Conservation (phyloP, 768 basidiomycete species). For the Trametes maxima region DNA sequence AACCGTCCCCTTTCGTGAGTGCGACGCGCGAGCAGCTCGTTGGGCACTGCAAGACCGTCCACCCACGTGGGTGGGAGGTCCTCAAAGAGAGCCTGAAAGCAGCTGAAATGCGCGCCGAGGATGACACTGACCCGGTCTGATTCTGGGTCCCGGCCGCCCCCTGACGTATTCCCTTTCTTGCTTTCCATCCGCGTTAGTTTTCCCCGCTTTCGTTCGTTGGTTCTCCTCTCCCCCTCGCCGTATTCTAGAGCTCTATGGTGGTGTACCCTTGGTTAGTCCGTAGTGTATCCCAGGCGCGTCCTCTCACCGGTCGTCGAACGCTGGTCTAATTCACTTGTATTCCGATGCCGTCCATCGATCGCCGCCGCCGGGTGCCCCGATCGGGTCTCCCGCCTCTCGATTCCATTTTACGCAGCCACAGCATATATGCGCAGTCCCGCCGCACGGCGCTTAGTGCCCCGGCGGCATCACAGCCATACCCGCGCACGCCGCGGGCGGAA, state of each 20-base stretch:
- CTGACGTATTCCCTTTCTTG: background rate
- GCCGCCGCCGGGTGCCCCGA: no score
- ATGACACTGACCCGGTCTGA: background rate
- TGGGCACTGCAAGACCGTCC: constrained; percentile 50
- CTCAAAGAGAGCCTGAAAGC: constrained; percentile 11
- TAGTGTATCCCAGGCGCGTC: background rate
- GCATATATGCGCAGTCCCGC: no score
- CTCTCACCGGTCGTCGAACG: background rate
- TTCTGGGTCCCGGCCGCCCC: background rate
- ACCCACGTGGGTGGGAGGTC: constrained; percentile 51
- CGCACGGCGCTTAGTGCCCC: no score
- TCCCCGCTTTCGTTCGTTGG: background rate
- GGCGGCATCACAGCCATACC: no score
- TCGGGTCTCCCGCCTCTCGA: no score
- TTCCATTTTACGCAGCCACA: no score
- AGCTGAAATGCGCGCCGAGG: constrained; percentile 2
- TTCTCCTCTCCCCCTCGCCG: no score
- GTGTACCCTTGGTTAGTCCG: background rate
- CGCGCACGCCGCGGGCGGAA: no score
- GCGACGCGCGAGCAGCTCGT: constrained; percentile 47
- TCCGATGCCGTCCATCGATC: no score
- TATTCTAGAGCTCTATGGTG: background rate
- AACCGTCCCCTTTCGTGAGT: constrained; percentile 40
- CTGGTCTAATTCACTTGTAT: no score
- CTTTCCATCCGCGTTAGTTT: background rate